A percentile compares a stretch with the other conserved stretches of the same genome.
phyloP scores from a whole-genome alignment of 2,329 filamentous ascomycete species.

The Magnaporthiopsis rhizophila region DNA sequence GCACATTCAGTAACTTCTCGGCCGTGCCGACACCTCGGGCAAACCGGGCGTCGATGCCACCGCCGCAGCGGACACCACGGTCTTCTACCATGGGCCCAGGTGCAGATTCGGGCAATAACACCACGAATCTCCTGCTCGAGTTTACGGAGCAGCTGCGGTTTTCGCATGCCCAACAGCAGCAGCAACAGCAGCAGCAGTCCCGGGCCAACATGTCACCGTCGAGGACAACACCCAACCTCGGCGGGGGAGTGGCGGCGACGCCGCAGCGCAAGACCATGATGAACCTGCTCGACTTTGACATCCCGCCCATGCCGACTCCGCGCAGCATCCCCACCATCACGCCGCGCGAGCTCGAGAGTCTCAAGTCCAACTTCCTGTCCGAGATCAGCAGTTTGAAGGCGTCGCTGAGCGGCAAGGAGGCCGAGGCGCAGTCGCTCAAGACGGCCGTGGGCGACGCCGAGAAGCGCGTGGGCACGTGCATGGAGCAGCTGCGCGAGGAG shows the following conservation, averaged over 20 bases:
- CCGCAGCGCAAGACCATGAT: slow-evolving; percentile 46
- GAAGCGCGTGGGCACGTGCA: slow-evolving; percentile 77
- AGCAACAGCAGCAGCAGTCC: slow-evolving; percentile 14
- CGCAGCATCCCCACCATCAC: slow-evolving; percentile 86
- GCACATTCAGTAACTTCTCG: slow-evolving; percentile 83
- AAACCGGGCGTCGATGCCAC: slow-evolving; percentile 11
- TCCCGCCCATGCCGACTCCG: slow-evolving; percentile 88
- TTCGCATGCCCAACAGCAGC: slow-evolving; percentile 25
- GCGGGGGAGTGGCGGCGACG: slow-evolving; percentile 20
- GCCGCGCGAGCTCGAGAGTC: slow-evolving; percentile 80
- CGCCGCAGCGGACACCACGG: slow-evolving; percentile 27
- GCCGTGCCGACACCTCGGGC: slow-evolving; percentile 51
- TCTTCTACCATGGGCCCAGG: slow-evolving; percentile 19
- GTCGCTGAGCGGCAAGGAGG: slow-evolving; percentile 84
- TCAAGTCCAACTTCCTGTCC: slow-evolving; percentile 85
- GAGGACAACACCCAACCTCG: slow-evolving; percentile 22
- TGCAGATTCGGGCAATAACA: slow-evolving; percentile 31
- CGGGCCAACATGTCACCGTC: slow-evolving; percentile 25
- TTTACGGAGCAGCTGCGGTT: slow-evolving; percentile 68
- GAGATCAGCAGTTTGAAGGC: slow-evolving; percentile 94
- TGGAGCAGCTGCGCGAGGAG: slow-evolving; percentile 78
- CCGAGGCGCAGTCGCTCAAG: slow-evolving; percentile 81
- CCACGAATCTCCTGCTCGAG: slow-evolving; percentile 74
- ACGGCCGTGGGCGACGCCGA: slow-evolving; percentile 84
- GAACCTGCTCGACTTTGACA: slow-evolving; percentile 80